A percentile compares a stretch with the other conserved stretches of the same genome.
Conservation (phyloP, 441 rosid species). For the Erodium moschatum region DNA sequence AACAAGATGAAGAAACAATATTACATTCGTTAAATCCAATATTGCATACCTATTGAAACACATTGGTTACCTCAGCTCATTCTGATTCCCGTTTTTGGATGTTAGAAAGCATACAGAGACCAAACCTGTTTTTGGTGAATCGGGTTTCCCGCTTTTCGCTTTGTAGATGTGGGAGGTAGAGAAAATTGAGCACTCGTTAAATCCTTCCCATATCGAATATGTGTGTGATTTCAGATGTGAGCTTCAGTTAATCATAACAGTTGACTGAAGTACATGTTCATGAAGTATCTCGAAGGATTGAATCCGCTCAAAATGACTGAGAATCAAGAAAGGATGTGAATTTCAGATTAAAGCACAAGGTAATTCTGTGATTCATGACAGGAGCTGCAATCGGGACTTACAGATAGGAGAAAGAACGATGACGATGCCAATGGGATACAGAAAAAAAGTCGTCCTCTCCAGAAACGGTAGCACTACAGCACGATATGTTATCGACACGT, state of each 20-base stretch:
- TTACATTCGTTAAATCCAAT: neutral
- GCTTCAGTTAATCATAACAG: constrained; percentile 38
- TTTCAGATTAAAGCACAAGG: constrained; percentile 11
- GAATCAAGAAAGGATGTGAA: constrained; percentile 13
- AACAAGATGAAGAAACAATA: neutral
- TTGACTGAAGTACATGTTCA: constrained; percentile 85
- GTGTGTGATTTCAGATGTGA: constrained; percentile 18
- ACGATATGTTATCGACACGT: constrained; percentile 15
- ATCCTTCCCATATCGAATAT: constrained; percentile 18
- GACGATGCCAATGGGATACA: constrained; percentile 73
- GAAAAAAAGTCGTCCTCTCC: constrained; percentile 92
- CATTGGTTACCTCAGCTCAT: neutral
- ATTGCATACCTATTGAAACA: neutral
- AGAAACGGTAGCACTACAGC: constrained; percentile 81
- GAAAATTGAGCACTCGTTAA: neutral
- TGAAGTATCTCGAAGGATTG: constrained; percentile 92
- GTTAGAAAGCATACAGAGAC: neutral
- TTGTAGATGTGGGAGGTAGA: neutral
- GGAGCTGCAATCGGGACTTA: constrained; percentile 34
- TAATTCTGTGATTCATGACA: neutral
- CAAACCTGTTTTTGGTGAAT: neutral
- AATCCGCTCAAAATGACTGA: constrained; percentile 92
- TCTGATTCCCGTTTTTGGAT: neutral
- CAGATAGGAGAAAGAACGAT: constrained; percentile 81
- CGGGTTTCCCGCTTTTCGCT: neutral